Evolutionary conservation across 108 stramenopile genomes (phyloP).

Genomic region (Nannochloropsis salina): DNA sequence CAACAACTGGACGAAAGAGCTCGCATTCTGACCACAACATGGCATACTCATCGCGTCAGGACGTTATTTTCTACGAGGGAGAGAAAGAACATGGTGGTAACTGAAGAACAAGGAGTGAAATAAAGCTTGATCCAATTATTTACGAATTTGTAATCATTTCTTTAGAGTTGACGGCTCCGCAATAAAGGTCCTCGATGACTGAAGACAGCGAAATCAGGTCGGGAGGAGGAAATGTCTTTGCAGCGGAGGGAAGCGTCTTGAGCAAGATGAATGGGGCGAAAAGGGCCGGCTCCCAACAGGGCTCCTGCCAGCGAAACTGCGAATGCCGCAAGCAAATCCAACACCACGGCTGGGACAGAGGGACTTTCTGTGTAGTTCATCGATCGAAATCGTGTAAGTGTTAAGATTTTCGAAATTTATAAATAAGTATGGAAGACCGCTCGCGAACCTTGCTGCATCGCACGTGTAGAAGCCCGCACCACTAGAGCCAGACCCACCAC

Average conservation of each 20-base stretch:
- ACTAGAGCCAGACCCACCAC: neutral
- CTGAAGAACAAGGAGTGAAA: neutral
- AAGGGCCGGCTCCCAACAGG: neutral
- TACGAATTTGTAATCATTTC: neutral
- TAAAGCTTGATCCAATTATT: neutral
- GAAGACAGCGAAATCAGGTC: neutral
- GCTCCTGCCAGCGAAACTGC: neutral
- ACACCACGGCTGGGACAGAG: neutral
- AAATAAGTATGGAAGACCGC: neutral
- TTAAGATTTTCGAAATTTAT: neutral
- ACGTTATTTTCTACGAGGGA: neutral
- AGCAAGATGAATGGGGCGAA: neutral
- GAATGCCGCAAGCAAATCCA: neutral
- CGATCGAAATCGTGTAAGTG: neutral
- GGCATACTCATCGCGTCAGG: no score
- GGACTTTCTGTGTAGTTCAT: neutral
- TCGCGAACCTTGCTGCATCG: neutral
- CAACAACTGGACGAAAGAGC: no score
- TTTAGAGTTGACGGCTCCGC: neutral
- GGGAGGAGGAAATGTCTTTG: neutral
- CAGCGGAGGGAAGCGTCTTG: conserved; percentile 17
- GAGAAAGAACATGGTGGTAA: neutral
- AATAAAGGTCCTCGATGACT: neutral
- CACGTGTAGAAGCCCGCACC: neutral
- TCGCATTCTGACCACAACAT: no score